phyloP scores from a whole-genome alignment of 2,329 filamentous ascomycete species.

The Aspergillus sp. region DNA sequence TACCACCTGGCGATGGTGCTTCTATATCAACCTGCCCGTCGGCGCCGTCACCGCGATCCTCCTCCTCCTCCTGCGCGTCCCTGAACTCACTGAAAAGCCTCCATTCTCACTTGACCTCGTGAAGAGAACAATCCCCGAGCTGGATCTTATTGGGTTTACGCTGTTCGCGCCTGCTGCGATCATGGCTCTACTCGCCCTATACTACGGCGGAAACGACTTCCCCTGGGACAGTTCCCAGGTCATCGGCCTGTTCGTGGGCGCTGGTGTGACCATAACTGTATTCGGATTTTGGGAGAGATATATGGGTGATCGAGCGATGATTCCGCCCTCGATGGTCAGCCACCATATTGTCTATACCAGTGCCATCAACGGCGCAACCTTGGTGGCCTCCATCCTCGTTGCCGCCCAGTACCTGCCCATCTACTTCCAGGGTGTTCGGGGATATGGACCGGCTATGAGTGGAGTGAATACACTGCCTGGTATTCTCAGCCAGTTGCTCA shows the following conservation, averaged over 20 bases:
- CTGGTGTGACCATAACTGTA: constrained; percentile 9
- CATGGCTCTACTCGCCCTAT: constrained; percentile 56
- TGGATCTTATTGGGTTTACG: constrained; percentile 52
- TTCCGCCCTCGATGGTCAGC: neutral
- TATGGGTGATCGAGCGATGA: neutral
- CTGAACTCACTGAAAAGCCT: neutral
- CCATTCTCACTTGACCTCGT: neutral
- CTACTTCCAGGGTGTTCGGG: constrained; percentile 48
- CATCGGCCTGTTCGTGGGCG: constrained; percentile 41
- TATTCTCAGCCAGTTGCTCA: constrained; percentile 34
- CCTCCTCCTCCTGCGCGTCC: neutral
- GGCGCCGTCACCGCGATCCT: neutral
- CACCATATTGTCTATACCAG: neutral
- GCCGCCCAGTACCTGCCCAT: constrained; percentile 32
- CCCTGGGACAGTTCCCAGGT: constrained; percentile 49
- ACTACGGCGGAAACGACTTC: constrained; percentile 57
- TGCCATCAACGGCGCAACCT: neutral
- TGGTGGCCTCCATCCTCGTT: neutral
- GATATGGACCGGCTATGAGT: constrained; percentile 26
- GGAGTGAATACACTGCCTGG: constrained; percentile 28
- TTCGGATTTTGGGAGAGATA: constrained; percentile 1
- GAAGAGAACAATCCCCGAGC: neutral
- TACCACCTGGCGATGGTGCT: constrained; percentile 10
- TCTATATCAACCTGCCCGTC: constrained; percentile 10
- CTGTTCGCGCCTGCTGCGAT: constrained; percentile 55